Percentiles rank a stretch among this genome's conserved stretches.
phyloP scores from a whole-genome alignment of 148 eudicot species.

The Nepenthes mirabilis region DNA sequence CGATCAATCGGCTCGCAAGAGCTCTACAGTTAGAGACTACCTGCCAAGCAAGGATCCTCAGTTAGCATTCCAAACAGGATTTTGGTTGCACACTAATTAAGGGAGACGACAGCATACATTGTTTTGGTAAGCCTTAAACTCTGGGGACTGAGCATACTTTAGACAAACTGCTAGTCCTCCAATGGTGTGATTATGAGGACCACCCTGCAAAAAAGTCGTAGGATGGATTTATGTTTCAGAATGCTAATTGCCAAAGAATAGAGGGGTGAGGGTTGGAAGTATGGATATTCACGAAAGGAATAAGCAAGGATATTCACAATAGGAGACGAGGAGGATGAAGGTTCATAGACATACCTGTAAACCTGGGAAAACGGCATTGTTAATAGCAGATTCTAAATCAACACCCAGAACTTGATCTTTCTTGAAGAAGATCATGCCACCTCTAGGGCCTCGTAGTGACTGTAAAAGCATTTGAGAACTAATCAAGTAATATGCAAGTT shows the following conservation, averaged over 20 bases:
- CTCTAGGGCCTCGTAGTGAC: conserved; percentile 95
- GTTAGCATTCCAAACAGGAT: background rate
- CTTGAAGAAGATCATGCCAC: conserved; percentile 92
- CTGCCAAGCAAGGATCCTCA: conserved; percentile 17
- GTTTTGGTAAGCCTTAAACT: conserved; percentile 67
- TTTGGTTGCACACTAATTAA: background rate
- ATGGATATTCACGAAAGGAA: background rate
- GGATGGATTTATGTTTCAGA: background rate
- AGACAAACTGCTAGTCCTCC: conserved; percentile 83
- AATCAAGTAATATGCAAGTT: background rate
- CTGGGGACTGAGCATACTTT: conserved; percentile 71
- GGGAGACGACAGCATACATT: conserved; percentile 24
- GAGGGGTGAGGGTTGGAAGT: background rate
- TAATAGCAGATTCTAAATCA: conserved; percentile 74
- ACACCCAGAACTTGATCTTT: conserved; percentile 66
- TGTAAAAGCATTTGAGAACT: conserved; percentile 9
- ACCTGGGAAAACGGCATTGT: conserved; percentile 88
- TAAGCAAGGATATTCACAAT: background rate
- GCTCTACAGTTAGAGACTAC: conserved; percentile 79
- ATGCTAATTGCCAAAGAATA: background rate
- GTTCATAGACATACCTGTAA: conserved; percentile 42
- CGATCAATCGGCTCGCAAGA: conserved; percentile 52
- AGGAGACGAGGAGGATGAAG: background rate
- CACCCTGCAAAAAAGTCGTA: conserved; percentile 44
- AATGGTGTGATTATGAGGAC: conserved; percentile 95